phyloP scores from a whole-genome alignment of 164 flowering plant genomes.

The Macadamia tetraphylla region DNA sequence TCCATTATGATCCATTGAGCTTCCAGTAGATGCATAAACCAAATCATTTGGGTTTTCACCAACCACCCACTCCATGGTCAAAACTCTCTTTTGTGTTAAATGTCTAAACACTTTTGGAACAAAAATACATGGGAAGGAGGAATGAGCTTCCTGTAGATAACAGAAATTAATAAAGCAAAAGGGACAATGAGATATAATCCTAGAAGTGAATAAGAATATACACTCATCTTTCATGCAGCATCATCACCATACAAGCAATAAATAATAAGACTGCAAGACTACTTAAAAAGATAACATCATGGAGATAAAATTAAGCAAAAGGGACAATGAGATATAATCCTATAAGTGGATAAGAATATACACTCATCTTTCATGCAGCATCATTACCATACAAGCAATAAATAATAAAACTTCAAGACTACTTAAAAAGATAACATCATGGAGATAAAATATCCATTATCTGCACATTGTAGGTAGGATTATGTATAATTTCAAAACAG shows the following conservation, averaged over 20 bases:
- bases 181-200: not conserved
- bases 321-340: not conserved
- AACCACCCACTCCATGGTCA: conserved; percentile 96
- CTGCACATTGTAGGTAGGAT: not conserved
- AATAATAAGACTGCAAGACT: not conserved
- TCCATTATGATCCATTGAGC: conserved; percentile 18
- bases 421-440: not conserved
- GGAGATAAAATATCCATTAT: not conserved
- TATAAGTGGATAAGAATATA: not conserved
- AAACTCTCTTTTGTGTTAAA: conserved; percentile 63
- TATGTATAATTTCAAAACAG: not conserved
- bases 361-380: not conserved
- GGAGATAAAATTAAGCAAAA: not conserved
- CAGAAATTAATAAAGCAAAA: conserved; percentile 2
- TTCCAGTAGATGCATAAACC: conserved; percentile 34
- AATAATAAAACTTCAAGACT: not conserved
- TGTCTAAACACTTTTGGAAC: conserved; percentile 70
- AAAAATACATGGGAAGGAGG: conserved; percentile 55
- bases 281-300: not conserved
- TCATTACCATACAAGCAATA: not conserved
- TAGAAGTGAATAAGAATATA: not conserved
- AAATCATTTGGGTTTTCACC: conserved; percentile 90
- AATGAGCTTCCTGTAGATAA: conserved; percentile 78
- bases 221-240: not conserved
- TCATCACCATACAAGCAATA: not conserved